Evolutionary conservation across 306 rosid species (phyloP), one percentile per base, ranked within the genome.

Genomic region (Hippophae tibetana): DNA sequence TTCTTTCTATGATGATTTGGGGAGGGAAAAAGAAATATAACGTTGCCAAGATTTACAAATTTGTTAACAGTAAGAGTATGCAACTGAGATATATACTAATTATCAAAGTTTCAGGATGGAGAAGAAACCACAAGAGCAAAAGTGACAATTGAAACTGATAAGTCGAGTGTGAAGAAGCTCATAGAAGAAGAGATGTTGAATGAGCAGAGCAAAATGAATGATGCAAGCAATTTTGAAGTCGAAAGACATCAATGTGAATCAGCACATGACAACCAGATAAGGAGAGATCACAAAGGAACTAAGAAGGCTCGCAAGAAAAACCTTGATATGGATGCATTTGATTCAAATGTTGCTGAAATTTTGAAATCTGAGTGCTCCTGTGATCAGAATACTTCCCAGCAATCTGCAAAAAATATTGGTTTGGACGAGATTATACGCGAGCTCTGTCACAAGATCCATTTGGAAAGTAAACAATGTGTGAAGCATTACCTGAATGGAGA

Each of bases 101-200:
- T 52, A 18, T 62, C 38, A 57, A 58, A 67, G 52, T 67, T 80
- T 76, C 94, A 90, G 97, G 90, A 79, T 12, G 56, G 13, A 47
- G 68, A 66, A 56, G 86, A 66, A 70, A 67, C 64, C 63, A 70
- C 57, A 26, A 65, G 71, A 59, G 57, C 54, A 62, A 71, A 61
- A 14, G 62, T 64, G 71, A 61, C 52, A 56, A n/a, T 61, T 46
- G 61, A 60, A 72, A 67, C 69, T 50, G 72, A 72, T 67, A 89
- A 86, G 83, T 90, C 88, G 31, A 89, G 97, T 51, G 97, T 88
- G 79, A 93, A 86, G 85, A 89, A 89, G 80, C 95, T 93, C 66
- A 93, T 93, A 13, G 97, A 88, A 76, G 94, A 86, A 73, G 95
- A 93, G 79, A 84, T 93, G 95, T 76, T 78, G 77, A 69, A 48